Percentiles rank a stretch among this genome's conserved stretches.
Evolutionary conservation across 1,139 yeast genomes (phyloP).

Genomic region (Lodderomyces pseudojiufengensis): DNA sequence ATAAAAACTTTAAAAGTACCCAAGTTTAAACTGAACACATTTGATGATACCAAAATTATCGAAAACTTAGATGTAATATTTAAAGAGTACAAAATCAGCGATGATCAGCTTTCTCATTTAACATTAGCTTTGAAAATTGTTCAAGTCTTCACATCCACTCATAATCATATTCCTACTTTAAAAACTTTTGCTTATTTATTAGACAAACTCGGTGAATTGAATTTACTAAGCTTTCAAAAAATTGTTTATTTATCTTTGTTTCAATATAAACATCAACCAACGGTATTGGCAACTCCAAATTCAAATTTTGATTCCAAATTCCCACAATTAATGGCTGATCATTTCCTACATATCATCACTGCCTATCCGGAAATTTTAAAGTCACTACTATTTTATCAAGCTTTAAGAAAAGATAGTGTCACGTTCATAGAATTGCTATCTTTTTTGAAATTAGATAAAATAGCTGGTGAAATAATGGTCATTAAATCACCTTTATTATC

Average conservation of each 20-base stretch:
- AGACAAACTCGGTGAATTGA: constrained; percentile 22
- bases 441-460: constrained; percentile 28
- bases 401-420: constrained; percentile 17
- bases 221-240: constrained; percentile 25
- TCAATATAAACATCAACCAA: constrained; percentile 19
- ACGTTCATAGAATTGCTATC: constrained; percentile 26
- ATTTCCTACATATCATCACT: constrained; percentile 22
- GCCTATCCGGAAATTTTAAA: constrained; percentile 27
- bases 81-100: constrained; percentile 12
- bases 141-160: constrained; percentile 16
- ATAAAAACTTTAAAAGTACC: no score
- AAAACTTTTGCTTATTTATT: constrained; percentile 24
- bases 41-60: constrained; percentile 17
- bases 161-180: constrained; percentile 22
- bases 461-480: constrained; percentile 17
- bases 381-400: constrained; percentile 26
- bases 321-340: constrained; percentile 17
- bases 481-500: constrained; percentile 20
- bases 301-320: constrained; percentile 7
- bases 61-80: constrained; percentile 17
- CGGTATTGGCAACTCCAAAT: constrained; percentile 17
- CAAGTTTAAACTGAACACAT: constrained; percentile 8
- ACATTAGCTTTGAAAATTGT: constrained; percentile 20
- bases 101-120: constrained; percentile 18
- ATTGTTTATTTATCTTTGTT: constrained; percentile 26